Percentiles rank a stretch among this genome's conserved stretches.
Conservation (phyloP, 441 rosid genomes). For the Adansonia grandidieri region DNA sequence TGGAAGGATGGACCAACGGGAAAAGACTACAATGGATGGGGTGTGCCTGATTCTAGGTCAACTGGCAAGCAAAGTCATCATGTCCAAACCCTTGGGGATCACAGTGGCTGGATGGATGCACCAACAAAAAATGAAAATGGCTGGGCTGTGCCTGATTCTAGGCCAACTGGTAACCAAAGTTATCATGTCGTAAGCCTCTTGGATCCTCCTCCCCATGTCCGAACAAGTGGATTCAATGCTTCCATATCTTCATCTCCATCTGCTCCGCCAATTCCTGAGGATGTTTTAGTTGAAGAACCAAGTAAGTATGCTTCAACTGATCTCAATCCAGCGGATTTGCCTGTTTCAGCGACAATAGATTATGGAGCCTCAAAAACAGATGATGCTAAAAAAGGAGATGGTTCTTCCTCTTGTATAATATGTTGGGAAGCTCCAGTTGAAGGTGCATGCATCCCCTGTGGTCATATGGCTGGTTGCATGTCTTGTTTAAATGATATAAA, state of each 20-base stretch:
- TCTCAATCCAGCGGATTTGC: slow-evolving; percentile 32
- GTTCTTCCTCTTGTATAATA: slow-evolving; percentile 52
- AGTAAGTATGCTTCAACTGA: slow-evolving; percentile 51
- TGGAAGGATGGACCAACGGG: slow-evolving; percentile 37
- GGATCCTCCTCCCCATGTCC: slow-evolving; percentile 23
- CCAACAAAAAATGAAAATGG: slow-evolving; percentile 37
- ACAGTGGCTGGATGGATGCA: slow-evolving; percentile 38
- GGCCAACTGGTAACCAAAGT: slow-evolving; percentile 27
- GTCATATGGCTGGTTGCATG: slow-evolving; percentile 81
- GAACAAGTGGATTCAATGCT: slow-evolving; percentile 20
- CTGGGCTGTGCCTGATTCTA: slow-evolving; percentile 38
- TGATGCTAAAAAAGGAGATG: slow-evolving; percentile 36
- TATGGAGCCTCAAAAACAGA: slow-evolving; percentile 30
- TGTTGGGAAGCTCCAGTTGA: slow-evolving; percentile 68
- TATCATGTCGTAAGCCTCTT: slow-evolving; percentile 23
- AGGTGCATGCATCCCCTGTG: slow-evolving; percentile 71
- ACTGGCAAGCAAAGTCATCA: slow-evolving; percentile 25
- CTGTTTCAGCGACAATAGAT: slow-evolving; percentile 24
- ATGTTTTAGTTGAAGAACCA: slow-evolving; percentile 39
- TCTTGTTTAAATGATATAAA: slow-evolving; percentile 56
- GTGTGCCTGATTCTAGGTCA: slow-evolving; percentile 30
- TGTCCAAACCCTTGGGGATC: slow-evolving; percentile 16
- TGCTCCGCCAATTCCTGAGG: slow-evolving; percentile 53
- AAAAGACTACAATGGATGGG: slow-evolving; percentile 45
- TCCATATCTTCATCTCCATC: slow-evolving; percentile 46